These are phyloP conservation scores for Rhizopus arrhizus DNA, from an alignment of 371 early-diverging fungal species.

Conservation along the genomic window DNA sequence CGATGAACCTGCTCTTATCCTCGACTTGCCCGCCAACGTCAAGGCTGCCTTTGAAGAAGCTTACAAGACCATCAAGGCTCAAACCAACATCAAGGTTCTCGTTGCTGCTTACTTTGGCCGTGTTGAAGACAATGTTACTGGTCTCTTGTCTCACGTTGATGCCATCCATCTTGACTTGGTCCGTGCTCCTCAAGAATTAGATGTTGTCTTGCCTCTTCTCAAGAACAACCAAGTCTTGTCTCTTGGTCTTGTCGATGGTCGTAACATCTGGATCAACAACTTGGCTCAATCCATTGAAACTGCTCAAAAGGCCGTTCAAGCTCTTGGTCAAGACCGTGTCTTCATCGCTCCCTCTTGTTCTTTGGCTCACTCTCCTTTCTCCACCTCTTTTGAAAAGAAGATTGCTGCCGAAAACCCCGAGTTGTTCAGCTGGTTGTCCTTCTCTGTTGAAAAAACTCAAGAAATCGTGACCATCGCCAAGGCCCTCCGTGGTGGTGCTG, in stretches of 20 bases:
- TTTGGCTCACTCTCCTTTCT: slow-evolving; percentile 90
- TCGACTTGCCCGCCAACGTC: slow-evolving; percentile 67
- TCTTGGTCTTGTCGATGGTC: slow-evolving; percentile 90
- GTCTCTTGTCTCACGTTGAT: slow-evolving; percentile 71
- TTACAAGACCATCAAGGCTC: slow-evolving; percentile 69
- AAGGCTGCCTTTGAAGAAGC: slow-evolving; percentile 56
- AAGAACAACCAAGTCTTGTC: slow-evolving; percentile 69
- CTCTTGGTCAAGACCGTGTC: slow-evolving; percentile 74
- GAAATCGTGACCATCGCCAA: slow-evolving; percentile 78
- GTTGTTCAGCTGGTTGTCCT: slow-evolving; percentile 89
- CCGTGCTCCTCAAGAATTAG: slow-evolving; percentile 83
- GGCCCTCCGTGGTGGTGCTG: slow-evolving; percentile 68
- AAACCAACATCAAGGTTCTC: slow-evolving; percentile 68
- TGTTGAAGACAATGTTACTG: slow-evolving; percentile 73
- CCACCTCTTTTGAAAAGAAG: slow-evolving; percentile 79
- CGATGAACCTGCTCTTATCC: slow-evolving; percentile 88
- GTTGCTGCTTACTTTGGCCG: slow-evolving; percentile 95
- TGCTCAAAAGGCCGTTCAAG: slow-evolving; percentile 69
- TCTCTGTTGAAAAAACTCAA: slow-evolving; percentile 88
- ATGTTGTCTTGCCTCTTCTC: slow-evolving; percentile 63
- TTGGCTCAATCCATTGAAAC: slow-evolving; percentile 70
- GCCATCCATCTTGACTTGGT: slow-evolving; percentile 92
- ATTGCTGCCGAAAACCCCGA: slow-evolving; percentile 74
- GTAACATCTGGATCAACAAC: slow-evolving; percentile 97
- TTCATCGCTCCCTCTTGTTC: slow-evolving; percentile 89